Evolutionary conservation across 1,139 yeast species (phyloP).

Genomic region (Saccharomyces hybrid): DNA sequence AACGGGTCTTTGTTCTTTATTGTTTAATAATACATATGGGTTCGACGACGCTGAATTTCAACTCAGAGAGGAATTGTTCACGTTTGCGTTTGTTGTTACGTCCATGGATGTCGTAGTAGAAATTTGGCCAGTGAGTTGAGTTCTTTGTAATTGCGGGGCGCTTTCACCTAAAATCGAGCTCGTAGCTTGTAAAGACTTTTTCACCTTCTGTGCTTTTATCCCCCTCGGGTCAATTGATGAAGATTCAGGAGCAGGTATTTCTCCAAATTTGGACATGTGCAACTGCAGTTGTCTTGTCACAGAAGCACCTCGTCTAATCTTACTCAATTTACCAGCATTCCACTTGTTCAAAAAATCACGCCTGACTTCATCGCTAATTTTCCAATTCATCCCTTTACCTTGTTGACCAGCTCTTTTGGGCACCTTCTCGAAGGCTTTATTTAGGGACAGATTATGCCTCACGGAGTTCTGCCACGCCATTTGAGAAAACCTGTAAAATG

Average conservation of each 20-base stretch:
- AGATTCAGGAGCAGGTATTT: conserved; percentile 32
- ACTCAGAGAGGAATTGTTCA: background rate
- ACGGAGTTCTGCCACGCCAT: conserved; percentile 91
- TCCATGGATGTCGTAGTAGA: background rate
- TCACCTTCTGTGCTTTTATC: conserved; percentile 9
- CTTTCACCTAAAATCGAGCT: background rate
- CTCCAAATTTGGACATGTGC: conserved; percentile 54
- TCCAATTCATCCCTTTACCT: conserved; percentile 99
- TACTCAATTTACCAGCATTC: conserved; percentile 61
- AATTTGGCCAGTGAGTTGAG: background rate
- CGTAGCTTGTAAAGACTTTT: background rate
- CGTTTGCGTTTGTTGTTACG: background rate
- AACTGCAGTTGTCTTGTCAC: conserved; percentile 73
- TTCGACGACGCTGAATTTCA: background rate
- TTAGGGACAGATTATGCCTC: conserved; percentile 71
- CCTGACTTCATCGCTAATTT: conserved; percentile 74
- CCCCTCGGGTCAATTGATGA: conserved; percentile 38
- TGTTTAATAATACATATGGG: background rate
- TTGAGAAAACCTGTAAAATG: conserved; percentile 79
- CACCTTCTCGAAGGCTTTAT: conserved; percentile 86
- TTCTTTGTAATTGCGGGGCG: background rate
- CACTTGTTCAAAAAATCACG: conserved; percentile 77
- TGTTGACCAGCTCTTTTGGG: conserved; percentile 92
- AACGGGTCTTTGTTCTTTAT: background rate
- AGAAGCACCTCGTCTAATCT: conserved; percentile 67